Base-by-base conservation (phyloP, 1,284 basidiomycete genomes). In the Puccinia coronata region DNA sequence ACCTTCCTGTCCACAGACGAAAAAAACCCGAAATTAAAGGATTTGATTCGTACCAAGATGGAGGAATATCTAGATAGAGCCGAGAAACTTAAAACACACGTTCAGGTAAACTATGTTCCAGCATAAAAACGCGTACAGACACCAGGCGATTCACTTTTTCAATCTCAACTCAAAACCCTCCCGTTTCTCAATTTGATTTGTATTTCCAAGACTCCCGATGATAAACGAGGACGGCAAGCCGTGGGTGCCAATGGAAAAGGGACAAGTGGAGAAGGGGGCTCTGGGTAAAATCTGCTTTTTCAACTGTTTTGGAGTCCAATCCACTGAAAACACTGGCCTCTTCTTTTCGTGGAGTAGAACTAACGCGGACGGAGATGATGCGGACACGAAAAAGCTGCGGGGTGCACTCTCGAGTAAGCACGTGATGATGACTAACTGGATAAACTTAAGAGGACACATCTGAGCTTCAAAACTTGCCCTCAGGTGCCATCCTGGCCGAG, bases 351-450 rank as follows among this genome's bases (percentile, higher is more conserved):
- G 53, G 83, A 80, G 82, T 84, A 86, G 71, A 25, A 90, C 89
- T 8, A 91, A 90, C 0, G 93, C 91, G 47, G 92, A 93, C 49
- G 92, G 92, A 83, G 88, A 90, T 63, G 96, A 98, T 87, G 92
- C 95, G 0, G 96, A 99, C 84, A 90, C 92, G 82, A 98, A 98
- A 90, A 98, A 98, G 87, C 90, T 99, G 55, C 90, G 97, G 39
- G 93, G 92, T 0, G 94, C 93, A 5, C 89, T 99, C 4, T 90
- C 93, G 28, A 91, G 90, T 86, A 70, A 72, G 74, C 2, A 25
- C 28, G 39, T 39, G 80, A 14, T n/a, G 23, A 23, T 43, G 28
- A 39, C 31, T n/a, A 28, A 63, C n/a, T 20, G 0, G 43, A 67
- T 25, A 49, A 41, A 25, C 23, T 12, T 34, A 39, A 36, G 28